A percentile compares a stretch with the other conserved stretches of the same genome.
Conservation (phyloP, 2,329 filamentous ascomycete genomes). For the Scedosporium aurantiacum region DNA sequence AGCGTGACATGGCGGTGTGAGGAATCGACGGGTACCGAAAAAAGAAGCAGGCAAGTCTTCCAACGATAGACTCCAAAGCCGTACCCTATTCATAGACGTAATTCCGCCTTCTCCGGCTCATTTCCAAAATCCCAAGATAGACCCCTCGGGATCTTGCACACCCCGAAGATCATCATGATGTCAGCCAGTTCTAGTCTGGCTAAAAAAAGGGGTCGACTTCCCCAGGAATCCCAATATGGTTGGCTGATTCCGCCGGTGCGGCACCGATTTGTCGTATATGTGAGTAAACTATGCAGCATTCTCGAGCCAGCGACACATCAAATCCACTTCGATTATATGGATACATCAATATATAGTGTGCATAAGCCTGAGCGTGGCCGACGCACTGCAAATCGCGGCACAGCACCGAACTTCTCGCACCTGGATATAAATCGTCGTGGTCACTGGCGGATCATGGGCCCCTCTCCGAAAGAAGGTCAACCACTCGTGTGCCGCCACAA, state of each 20-base stretch:
- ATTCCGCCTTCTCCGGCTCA: not conserved
- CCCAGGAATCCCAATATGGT: not conserved
- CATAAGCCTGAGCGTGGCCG: not conserved
- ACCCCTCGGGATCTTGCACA: too few relatives aligned
- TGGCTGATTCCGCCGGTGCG: not conserved
- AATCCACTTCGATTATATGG: too few relatives aligned
- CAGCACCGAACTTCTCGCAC: not conserved
- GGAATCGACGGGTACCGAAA: not conserved
- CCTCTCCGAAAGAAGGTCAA: not conserved
- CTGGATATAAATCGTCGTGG: not conserved
- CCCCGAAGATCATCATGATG: not conserved
- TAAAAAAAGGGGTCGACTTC: not conserved
- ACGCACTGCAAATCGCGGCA: not conserved
- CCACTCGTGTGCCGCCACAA: conserved; percentile 2
- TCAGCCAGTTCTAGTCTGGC: not conserved
- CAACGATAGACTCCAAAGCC: not conserved
- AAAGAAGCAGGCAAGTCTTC: not conserved
- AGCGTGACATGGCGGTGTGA: too few relatives aligned
- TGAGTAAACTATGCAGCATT: not conserved
- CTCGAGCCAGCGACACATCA: not conserved
- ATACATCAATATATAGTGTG: not conserved
- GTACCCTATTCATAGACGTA: not conserved
- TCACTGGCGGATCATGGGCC: not conserved
- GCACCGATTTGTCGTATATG: not conserved
- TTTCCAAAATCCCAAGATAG: not conserved